phyloP scores from a whole-genome alignment of 2,329 filamentous ascomycete genomes.

The Ustulina deusta region DNA sequence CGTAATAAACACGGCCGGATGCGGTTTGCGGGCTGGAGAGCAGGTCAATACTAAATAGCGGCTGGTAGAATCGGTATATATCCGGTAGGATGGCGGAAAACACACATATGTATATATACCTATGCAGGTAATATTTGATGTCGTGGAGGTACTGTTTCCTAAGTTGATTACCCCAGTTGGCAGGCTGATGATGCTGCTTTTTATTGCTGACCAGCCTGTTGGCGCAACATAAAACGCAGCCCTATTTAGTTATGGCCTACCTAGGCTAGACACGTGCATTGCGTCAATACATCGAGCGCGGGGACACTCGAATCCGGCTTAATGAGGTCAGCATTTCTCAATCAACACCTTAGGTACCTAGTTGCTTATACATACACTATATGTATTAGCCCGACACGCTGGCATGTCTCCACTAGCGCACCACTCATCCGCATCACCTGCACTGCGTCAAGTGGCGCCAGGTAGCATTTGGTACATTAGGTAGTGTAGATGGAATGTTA shows the following conservation, averaged over 20 bases:
- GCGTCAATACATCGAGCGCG: slow-evolving; percentile 16
- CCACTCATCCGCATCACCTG: slow-evolving; percentile 25
- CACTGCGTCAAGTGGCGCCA: slow-evolving; percentile 30
- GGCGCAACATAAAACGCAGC: slow-evolving; percentile 5
- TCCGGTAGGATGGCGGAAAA: slow-evolving; percentile 16
- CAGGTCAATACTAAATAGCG: slow-evolving; percentile 3
- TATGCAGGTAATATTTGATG: neutral
- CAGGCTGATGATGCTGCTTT: slow-evolving; percentile 24
- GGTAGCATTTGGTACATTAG: no score
- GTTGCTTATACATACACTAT: no score
- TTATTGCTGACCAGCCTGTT: slow-evolving; percentile 12
- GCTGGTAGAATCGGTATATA: slow-evolving; percentile 8
- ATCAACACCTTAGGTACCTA: neutral
- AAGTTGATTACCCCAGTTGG: slow-evolving; percentile 6
- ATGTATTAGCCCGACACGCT: slow-evolving; percentile 24
- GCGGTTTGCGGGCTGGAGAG: slow-evolving; percentile 14
- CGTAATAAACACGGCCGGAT: slow-evolving; percentile 26
- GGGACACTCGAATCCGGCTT: neutral
- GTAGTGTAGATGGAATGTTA: no score
- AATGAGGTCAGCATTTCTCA: neutral
- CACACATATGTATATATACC: slow-evolving; percentile 2
- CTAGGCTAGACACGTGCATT: neutral
- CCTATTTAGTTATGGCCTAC: slow-evolving; percentile 1
- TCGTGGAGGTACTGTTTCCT: slow-evolving; percentile 11
- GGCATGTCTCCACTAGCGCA: slow-evolving; percentile 27